Evolutionary conservation across 306 rosid genomes (phyloP).

Genomic region (Fagus crenata): DNA sequence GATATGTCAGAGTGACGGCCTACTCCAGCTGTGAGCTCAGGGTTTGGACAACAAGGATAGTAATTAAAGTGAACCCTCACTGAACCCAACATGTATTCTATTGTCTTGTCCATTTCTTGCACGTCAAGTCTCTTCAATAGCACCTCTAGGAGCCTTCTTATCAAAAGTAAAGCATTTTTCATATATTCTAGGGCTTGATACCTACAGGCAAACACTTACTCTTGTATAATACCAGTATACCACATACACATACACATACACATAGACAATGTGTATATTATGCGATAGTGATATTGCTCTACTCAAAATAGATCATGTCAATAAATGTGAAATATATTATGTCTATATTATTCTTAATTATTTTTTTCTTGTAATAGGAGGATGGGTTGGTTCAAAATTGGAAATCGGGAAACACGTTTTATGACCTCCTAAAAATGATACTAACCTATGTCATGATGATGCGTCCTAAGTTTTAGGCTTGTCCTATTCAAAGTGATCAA

Average conservation of each 20-base stretch:
- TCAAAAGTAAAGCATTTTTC: constrained; percentile 32
- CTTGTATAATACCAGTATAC: background rate
- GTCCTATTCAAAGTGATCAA: too few species aligned
- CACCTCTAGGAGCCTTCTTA: constrained; percentile 30
- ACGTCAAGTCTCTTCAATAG: constrained; percentile 33
- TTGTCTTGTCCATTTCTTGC: constrained; percentile 36
- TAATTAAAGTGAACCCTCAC: constrained; percentile 36
- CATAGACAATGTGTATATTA: background rate
- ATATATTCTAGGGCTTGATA: constrained; percentile 37
- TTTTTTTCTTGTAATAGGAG: too few species aligned
- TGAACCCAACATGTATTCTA: constrained; percentile 33
- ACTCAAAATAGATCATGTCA: background rate
- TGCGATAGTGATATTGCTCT: too few species aligned
- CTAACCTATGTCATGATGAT: too few species aligned
- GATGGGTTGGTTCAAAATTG: too few species aligned
- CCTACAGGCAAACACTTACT: constrained; percentile 19
- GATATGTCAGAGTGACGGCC: constrained; percentile 44
- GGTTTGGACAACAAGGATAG: constrained; percentile 45
- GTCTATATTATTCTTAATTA: too few species aligned
- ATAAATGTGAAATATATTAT: too few species aligned
- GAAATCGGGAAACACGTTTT: too few species aligned
- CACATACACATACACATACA: background rate
- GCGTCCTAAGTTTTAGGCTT: too few species aligned
- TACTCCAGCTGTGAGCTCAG: constrained; percentile 36
- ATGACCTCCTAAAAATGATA: too few species aligned